Evolutionary conservation across 129 eudicot genomes (phyloP).

Genomic region (Arctium lappa): DNA sequence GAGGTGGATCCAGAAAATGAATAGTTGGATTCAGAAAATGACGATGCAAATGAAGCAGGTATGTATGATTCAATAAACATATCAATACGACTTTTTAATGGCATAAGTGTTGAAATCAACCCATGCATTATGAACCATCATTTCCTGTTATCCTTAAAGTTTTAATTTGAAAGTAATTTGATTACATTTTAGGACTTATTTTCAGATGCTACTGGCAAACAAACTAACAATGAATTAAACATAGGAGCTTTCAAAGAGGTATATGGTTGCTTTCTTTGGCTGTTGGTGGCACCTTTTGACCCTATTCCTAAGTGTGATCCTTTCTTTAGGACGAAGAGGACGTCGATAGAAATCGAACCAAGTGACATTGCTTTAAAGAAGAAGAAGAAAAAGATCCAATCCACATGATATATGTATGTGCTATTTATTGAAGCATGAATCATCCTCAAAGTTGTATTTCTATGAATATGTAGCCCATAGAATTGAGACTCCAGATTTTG

Average conservation of each 20-base stretch:
- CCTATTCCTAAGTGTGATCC: background rate
- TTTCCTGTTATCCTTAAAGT: background rate
- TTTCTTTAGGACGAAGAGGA: conserved; percentile 63
- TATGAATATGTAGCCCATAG: too few species aligned
- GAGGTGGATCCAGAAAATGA: conserved; percentile 44
- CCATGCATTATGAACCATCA: background rate
- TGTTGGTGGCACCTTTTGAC: background rate
- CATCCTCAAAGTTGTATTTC: too few species aligned
- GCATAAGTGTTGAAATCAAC: background rate
- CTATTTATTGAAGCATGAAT: too few species aligned
- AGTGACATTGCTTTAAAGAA: conserved; percentile 55
- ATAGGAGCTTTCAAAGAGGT: conserved; percentile 63
- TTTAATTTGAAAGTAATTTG: background rate
- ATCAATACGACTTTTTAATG: background rate
- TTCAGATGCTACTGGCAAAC: conserved; percentile 44
- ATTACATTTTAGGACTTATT: conserved; percentile 1
- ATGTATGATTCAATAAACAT: background rate
- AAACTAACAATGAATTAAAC: conserved; percentile 31
- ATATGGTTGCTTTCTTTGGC: conserved; percentile 16
- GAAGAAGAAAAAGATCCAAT: conserved; percentile 30
- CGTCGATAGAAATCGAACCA: conserved; percentile 65
- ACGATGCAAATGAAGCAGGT: conserved; percentile 29
- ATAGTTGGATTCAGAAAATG: conserved; percentile 26
- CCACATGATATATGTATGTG: too few species aligned
- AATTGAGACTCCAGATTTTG: too few species aligned